Evolutionary conservation across 2,329 filamentous ascomycete species (phyloP), one percentile per base, ranked within the genome.

Genomic region (Pestalotiopsis sp.): DNA sequence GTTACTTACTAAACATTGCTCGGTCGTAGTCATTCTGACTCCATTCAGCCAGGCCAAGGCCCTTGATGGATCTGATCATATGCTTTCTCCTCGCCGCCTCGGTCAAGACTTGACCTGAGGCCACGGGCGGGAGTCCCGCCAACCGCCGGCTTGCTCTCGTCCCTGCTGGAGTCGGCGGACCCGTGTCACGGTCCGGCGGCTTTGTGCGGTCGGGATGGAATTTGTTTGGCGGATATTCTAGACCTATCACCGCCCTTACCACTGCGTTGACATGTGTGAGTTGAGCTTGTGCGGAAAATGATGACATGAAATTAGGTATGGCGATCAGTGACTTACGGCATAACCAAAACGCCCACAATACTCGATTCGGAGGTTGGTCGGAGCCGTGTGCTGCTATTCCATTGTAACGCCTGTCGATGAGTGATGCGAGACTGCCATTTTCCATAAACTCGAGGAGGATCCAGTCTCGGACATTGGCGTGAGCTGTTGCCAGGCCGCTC

Each of bases 261-360:
- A 59, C 57, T 59, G 57, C 20, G 11, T 58, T 23, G 56, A 23
- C 20, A 59, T 4, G 57, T 13, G 25, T 59, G 14, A 59, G 57
- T 13, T 59, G 20, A 6, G 27, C 45, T 13, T 36, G 6, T 36
- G 31, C 11, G 45, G 45, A 52, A 52, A 52, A 17, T 52, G 45
- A 17, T 17, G 45, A 14, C 14, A 14, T 52, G 17, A 2, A 52
- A 6, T n/a, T 3, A n/a, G 13, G 41, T n/a, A 4, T 52, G 17
- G 17, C 17, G 45, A 27, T 17, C 12, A 3, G 7, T 12, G 20
- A 59, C 57, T 27, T 23, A 59, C 57, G 2, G 27, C 57, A 59
- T 23, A 59, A 59, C 57, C 57, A 59, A 36, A 59, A 59, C 13
- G 20, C 57, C 57, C 57, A 59, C 57, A 59, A 36, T 25, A 59